Conservation (phyloP, 441 rosid genomes). For the Erysimum cheiri region DNA sequence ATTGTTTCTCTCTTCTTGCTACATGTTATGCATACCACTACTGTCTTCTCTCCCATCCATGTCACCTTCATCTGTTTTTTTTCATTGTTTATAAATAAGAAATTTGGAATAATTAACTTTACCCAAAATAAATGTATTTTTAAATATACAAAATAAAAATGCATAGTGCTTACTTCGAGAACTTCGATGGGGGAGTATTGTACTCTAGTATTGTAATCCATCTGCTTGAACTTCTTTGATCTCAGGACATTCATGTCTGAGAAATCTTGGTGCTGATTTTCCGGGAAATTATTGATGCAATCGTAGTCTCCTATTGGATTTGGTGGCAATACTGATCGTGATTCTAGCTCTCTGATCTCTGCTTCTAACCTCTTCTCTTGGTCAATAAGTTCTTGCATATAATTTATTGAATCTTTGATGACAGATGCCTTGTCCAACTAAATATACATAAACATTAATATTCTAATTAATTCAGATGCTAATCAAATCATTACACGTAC, state of each 20-base stretch:
- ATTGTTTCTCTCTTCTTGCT: slow-evolving; percentile 81
- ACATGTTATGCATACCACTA: slow-evolving; percentile 82
- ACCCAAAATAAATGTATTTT: neutral
- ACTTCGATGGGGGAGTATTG: slow-evolving; percentile 61
- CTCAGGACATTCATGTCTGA: slow-evolving; percentile 41
- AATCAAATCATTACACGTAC: slow-evolving; percentile 2
- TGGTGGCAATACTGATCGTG: slow-evolving; percentile 30
- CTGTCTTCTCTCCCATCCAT: slow-evolving; percentile 70
- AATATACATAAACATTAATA: neutral
- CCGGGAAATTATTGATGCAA: slow-evolving; percentile 48
- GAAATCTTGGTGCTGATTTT: slow-evolving; percentile 30
- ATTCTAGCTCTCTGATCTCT: slow-evolving; percentile 76
- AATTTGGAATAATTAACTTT: neutral
- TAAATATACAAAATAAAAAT: neutral
- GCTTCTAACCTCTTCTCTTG: slow-evolving; percentile 70
- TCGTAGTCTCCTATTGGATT: slow-evolving; percentile 43
- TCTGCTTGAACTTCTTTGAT: slow-evolving; percentile 65
- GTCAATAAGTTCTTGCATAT: slow-evolving; percentile 80
- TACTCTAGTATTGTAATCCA: slow-evolving; percentile 41
- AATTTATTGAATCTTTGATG: slow-evolving; percentile 83
- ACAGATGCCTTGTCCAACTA: slow-evolving; percentile 98
- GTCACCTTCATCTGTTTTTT: slow-evolving; percentile 63
- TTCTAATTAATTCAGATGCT: neutral
- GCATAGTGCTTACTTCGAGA: slow-evolving; percentile 59
- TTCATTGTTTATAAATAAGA: neutral